Percentiles rank a stretch among this genome's conserved stretches.
These are phyloP conservation scores for Hanseniaspora valbyensis DNA, from an alignment of 805 yeast genomes.

Conservation along the genomic window DNA sequence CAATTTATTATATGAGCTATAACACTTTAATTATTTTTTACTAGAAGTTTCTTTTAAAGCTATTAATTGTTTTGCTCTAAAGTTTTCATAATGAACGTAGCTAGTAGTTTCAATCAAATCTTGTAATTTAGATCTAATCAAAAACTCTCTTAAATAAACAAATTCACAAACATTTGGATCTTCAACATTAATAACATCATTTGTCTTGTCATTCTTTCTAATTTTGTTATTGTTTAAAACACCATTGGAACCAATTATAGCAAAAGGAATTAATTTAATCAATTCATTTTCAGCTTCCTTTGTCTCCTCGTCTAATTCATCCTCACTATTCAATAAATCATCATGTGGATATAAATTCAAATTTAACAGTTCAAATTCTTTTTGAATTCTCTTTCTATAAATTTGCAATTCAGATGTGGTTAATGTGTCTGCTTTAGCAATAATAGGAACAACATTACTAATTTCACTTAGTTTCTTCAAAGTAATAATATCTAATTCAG, in stretches of 20 bases:
- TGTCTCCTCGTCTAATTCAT: slow-evolving; percentile 60
- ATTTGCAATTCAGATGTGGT: slow-evolving; percentile 73
- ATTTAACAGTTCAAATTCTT: slow-evolving; percentile 60
- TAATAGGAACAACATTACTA: slow-evolving; percentile 88
- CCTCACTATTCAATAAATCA: slow-evolving; percentile 26
- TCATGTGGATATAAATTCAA: slow-evolving; percentile 81
- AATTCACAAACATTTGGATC: slow-evolving; percentile 94
- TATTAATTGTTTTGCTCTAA: slow-evolving; percentile 85
- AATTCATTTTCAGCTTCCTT: slow-evolving; percentile 63
- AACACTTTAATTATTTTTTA: slow-evolving; percentile 8
- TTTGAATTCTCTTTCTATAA: slow-evolving; percentile 66
- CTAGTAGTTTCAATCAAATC: slow-evolving; percentile 91
- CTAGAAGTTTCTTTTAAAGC: slow-evolving; percentile 85
- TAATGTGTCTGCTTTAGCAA: slow-evolving; percentile 85
- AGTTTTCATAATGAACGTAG: slow-evolving; percentile 77
- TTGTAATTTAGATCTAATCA: slow-evolving; percentile 89
- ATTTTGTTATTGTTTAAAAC: slow-evolving; percentile 43
- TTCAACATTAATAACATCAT: slow-evolving; percentile 72
- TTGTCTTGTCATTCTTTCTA: slow-evolving; percentile 85
- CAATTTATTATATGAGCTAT: no score
- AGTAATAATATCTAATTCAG: slow-evolving; percentile 70
- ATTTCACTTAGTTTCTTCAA: slow-evolving; percentile 77
- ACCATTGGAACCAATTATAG: slow-evolving; percentile 65
- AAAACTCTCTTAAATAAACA: slow-evolving; percentile 82
- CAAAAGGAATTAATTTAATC: slow-evolving; percentile 77